Evolutionary conservation across 2,329 filamentous ascomycete species (phyloP), one percentile per base, ranked within the genome.

Genomic region (Penicillium concentricum): DNA sequence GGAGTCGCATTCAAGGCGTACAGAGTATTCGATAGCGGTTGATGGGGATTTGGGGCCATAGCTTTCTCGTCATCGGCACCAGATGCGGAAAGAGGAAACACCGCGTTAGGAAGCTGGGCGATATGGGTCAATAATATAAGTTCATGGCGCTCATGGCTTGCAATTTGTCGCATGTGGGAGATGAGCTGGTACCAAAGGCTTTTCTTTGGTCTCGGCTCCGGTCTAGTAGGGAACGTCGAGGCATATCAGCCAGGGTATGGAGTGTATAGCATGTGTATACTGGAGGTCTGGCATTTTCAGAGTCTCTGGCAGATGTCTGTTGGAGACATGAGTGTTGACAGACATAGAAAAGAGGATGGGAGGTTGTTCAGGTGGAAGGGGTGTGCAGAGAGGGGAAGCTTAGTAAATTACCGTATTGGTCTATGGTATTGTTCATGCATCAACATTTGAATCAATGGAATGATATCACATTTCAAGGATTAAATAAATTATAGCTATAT

Each of bases 321-420:
- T 13, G 12, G 12, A 13, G 5, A 32, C 1, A 15, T 32, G 12
- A 32, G 13, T 15, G 30, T 32, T 13, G 30, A 13, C 30, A 32
- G 12, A 32, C 4, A 43, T 12, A 44, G 38, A 42, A 42, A 51
- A 10, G 34, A 35, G 26, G 5, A 34, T 24, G 15, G 44, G 28
- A 43, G 15, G 42, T 47, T 46, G 42, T 28, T 15, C 28, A 30
- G 32, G 34, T 34, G 43, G 20, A 24, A 35, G 32, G 15, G 15
- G 12, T 12, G 32, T 34, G 13, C 20, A 16, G 16, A n/a, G 41
- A 37, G 50, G 41, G 50, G 30, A 48, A 48, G 45, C 9, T 30
- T 35, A 6, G 26, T 32, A 54, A 48, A 34, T 48, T 54, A 54
- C 51, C 51, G 51, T 48, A 54, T 47, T 24, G 42, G 42, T 28